Evolutionary conservation across 169 alveolate species (phyloP).

Genomic region (Cryptosporidium baileyi): DNA sequence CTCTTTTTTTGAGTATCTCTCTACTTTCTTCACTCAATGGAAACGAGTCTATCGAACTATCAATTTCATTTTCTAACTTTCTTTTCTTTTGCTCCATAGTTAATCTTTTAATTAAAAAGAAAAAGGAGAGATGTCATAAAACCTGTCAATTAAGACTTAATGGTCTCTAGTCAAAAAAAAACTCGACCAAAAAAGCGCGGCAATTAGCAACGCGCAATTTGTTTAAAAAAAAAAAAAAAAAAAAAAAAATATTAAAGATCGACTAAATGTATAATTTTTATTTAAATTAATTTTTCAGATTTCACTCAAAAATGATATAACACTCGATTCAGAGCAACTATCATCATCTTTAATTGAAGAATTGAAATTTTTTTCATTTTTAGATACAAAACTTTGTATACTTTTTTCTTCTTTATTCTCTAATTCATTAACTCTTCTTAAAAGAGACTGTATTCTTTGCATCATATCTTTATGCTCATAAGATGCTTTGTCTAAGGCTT

Average conservation of each 20-base stretch:
- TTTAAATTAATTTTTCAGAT: neutral
- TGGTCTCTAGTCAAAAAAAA: neutral
- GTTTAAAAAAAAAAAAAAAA: neutral
- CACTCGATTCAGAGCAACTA: conserved; percentile 52
- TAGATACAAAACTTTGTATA: neutral
- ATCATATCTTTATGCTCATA: conserved; percentile 29
- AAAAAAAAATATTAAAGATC: neutral
- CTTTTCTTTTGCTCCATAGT: conserved; percentile 58
- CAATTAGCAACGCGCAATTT: neutral
- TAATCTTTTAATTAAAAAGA: neutral
- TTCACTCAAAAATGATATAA: conserved; percentile 61
- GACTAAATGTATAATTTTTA: neutral
- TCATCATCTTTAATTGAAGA: conserved; percentile 61
- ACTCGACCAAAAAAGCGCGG: neutral
- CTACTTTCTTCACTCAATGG: conserved; percentile 71
- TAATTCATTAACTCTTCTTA: neutral
- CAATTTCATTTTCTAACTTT: conserved; percentile 45
- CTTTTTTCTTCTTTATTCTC: conserved; percentile 2
- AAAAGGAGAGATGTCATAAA: no score
- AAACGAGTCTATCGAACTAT: conserved; percentile 63
- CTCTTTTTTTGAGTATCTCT: conserved; percentile 70
- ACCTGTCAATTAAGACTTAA: conserved; percentile 45
- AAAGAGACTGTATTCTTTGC: neutral
- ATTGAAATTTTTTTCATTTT: neutral
- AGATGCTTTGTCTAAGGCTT: conserved; percentile 10